Conservation (phyloP, 441 rosid genomes). For the Eruca vesicaria region DNA sequence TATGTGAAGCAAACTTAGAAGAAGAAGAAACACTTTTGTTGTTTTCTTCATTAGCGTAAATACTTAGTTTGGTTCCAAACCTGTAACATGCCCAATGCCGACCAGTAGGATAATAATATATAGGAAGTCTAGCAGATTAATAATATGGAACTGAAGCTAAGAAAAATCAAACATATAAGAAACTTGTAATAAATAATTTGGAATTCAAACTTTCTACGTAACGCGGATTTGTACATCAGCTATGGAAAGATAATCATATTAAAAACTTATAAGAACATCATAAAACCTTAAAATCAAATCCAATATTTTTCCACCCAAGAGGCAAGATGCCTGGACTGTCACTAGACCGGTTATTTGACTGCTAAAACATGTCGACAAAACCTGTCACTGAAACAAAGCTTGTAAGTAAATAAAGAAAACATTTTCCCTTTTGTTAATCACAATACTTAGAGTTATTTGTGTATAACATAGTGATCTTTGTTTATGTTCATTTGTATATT, state of each 20-base stretch:
- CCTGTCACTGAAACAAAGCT: not conserved
- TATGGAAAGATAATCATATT: too few species aligned
- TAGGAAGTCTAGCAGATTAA: not conserved
- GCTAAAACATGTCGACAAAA: not conserved
- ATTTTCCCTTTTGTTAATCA: not conserved
- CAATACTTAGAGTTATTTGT: too few species aligned
- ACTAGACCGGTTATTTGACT: not conserved
- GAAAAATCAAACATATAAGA: not conserved
- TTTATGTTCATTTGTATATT: not conserved
- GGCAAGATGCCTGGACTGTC: too few species aligned
- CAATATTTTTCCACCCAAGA: too few species aligned
- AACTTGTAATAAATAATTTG: not conserved
- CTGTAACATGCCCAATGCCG: not conserved
- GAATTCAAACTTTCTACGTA: not conserved
- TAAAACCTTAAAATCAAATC: too few species aligned
- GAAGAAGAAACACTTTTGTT: slow-evolving; percentile 13
- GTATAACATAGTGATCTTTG: not conserved
- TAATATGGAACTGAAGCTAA: not conserved
- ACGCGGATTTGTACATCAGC: too few species aligned
- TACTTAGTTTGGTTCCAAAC: not conserved
- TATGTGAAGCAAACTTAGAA: slow-evolving; percentile 11
- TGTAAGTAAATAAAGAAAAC: too few species aligned
- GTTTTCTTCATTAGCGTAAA: slow-evolving; percentile 2
- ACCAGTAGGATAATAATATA: not conserved
- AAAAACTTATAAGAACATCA: too few species aligned